These are phyloP conservation scores for Arachis hypogaea DNA, from an alignment of 306 rosid species.

Conservation along the genomic window DNA sequence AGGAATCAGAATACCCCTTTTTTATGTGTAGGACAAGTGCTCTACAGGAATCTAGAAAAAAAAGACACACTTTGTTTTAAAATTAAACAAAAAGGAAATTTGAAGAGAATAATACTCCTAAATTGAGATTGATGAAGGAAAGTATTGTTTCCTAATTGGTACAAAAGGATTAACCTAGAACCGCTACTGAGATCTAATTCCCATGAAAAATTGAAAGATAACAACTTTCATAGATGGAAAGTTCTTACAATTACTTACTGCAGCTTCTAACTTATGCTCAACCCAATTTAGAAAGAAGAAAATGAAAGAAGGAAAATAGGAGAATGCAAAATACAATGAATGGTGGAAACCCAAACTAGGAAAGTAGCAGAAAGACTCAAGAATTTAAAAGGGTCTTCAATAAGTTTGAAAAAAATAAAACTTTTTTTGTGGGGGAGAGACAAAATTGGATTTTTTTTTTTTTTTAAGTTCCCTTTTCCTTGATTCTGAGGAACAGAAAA, in stretches of 20 bases:
- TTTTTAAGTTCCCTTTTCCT: constrained; percentile 33
- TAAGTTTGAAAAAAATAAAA: constrained; percentile 5
- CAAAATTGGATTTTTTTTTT: constrained; percentile 20
- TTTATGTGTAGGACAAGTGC: constrained; percentile 45
- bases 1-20: constrained; percentile 79
- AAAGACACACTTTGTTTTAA: constrained; percentile 54
- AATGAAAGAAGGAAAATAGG: constrained; percentile 20
- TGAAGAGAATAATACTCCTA: constrained; percentile 47
- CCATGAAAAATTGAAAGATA: constrained; percentile 18
- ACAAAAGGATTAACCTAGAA: constrained; percentile 43
- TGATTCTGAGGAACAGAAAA: constrained; percentile 45
- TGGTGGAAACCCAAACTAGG: constrained; percentile 45
- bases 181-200: constrained; percentile 50
- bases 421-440: constrained; percentile 13
- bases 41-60: constrained; percentile 70
- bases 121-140: constrained; percentile 36
- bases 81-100: neutral
- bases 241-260: constrained; percentile 20
- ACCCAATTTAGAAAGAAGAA: constrained; percentile 50
- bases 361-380: constrained; percentile 43
- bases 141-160: constrained; percentile 32
- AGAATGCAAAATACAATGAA: constrained; percentile 21
- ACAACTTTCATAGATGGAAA: constrained; percentile 33
- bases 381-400: constrained; percentile 30
- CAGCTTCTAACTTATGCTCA: constrained; percentile 36